A percentile compares a stretch with the other conserved stretches of the same genome.
Conservation (phyloP, 495 filamentous ascomycete genomes). For the Cercophora newfieldiana region DNA sequence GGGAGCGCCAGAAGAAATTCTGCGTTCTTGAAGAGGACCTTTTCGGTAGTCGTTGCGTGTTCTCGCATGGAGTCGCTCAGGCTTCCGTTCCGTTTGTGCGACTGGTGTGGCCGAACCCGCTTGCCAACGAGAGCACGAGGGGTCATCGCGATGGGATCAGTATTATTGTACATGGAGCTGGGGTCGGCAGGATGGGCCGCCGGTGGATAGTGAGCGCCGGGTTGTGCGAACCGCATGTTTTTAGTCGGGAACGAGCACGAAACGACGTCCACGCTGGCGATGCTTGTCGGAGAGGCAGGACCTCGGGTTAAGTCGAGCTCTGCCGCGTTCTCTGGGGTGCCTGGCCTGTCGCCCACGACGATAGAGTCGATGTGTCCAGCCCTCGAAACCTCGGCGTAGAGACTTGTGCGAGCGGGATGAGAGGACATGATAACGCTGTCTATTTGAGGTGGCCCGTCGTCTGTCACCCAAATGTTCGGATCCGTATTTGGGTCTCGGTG, state of each 20-base stretch:
- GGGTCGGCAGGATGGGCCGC: conserved; percentile 65
- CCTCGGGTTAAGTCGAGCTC: conserved; percentile 32
- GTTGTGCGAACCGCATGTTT: conserved; percentile 47
- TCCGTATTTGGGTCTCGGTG: conserved; percentile 54
- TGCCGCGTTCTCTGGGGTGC: conserved; percentile 39
- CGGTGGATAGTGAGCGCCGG: conserved; percentile 47
- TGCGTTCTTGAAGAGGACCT: conserved; percentile 48
- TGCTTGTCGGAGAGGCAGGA: conserved; percentile 52
- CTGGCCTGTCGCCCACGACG: conserved; percentile 42
- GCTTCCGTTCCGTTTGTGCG: conserved; percentile 55
- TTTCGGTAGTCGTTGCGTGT: conserved; percentile 54
- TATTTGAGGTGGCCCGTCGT: conserved; percentile 42
- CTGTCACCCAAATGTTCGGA: conserved; percentile 48
- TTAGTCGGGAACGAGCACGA: conserved; percentile 84
- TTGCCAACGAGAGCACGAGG: conserved; percentile 55
- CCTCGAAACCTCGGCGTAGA: conserved; percentile 50
- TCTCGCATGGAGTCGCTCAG: conserved; percentile 87
- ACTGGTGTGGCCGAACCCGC: conserved; percentile 46
- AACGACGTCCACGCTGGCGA: conserved; percentile 60
- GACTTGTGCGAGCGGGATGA: conserved; percentile 38
- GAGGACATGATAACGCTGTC: conserved; percentile 37
- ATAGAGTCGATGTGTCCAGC: conserved; percentile 49
- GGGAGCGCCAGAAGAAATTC: conserved; percentile 64
- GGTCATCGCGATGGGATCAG: conserved; percentile 51
- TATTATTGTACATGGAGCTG: conserved; percentile 45